Evolutionary conservation across 75 land plant species (phyloP).

Genomic region (Adiantum capillusveneris): DNA sequence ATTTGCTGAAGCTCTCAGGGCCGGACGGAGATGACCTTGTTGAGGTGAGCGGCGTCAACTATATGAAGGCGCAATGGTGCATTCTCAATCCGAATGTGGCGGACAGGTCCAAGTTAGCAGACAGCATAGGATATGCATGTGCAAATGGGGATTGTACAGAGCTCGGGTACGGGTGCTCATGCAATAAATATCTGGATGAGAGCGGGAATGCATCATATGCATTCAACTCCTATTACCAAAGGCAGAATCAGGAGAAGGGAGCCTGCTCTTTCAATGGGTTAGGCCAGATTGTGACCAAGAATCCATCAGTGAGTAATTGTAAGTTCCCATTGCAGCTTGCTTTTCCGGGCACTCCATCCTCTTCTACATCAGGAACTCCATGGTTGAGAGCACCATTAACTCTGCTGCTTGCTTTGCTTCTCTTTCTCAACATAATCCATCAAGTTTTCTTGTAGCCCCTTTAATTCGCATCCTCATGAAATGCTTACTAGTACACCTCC

Average conservation of each 20-base stretch:
- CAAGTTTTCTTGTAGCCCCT: too few relatives aligned
- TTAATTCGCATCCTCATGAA: too few relatives aligned
- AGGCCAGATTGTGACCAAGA: slow-evolving; percentile 17
- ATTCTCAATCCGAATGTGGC: slow-evolving; percentile 30
- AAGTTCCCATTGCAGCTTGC: slow-evolving; percentile 27
- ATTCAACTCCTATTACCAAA: slow-evolving; percentile 41
- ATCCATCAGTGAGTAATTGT: slow-evolving; percentile 26
- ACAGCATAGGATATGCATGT: slow-evolving; percentile 40
- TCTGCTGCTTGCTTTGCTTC: too few relatives aligned
- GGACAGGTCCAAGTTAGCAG: neutral
- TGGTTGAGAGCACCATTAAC: too few relatives aligned
- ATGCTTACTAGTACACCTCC: too few relatives aligned
- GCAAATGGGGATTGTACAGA: slow-evolving; percentile 40
- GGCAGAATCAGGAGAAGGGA: slow-evolving; percentile 16
- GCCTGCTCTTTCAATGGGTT: slow-evolving; percentile 38
- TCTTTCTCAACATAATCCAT: too few relatives aligned
- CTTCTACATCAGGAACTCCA: too few relatives aligned
- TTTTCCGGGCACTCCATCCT: too few relatives aligned
- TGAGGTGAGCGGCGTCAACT: slow-evolving; percentile 32
- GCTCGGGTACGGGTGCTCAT: slow-evolving; percentile 42
- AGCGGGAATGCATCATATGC: slow-evolving; percentile 43
- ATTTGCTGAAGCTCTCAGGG: slow-evolving; percentile 38
- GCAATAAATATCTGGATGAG: slow-evolving; percentile 21
- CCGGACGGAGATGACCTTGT: slow-evolving; percentile 15
- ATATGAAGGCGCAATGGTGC: slow-evolving; percentile 47